Conservation (phyloP, 1,139 yeast species). For the Geotrichum europaeum region DNA sequence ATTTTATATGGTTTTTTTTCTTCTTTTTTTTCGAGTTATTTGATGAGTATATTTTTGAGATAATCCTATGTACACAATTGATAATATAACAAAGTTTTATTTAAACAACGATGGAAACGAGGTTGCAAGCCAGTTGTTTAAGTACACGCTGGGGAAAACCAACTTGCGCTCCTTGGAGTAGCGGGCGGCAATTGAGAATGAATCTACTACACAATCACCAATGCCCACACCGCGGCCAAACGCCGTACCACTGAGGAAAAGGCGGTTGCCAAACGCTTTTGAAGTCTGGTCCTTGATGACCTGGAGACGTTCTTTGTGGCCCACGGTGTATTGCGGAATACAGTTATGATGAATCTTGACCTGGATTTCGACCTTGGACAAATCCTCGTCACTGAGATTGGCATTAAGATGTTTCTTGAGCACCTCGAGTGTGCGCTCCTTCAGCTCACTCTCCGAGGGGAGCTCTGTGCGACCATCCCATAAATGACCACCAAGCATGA, state of each 20-base stretch:
- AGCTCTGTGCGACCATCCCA: constrained; percentile 37
- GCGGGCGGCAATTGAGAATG: constrained; percentile 50
- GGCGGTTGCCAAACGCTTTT: constrained; percentile 37
- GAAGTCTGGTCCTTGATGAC: constrained; percentile 36
- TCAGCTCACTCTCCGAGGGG: constrained; percentile 45
- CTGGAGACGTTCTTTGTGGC: constrained; percentile 51
- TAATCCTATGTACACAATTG: not conserved
- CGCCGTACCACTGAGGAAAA: constrained; percentile 75
- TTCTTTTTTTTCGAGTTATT: not conserved
- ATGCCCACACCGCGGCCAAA: constrained; percentile 83
- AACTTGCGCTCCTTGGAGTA: constrained; percentile 31
- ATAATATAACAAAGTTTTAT: constrained; percentile 1
- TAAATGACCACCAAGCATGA: constrained; percentile 86
- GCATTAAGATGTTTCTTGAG: constrained; percentile 48
- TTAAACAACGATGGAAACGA: constrained; percentile 21
- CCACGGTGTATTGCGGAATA: constrained; percentile 78
- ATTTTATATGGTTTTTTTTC: not conserved
- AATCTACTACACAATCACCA: constrained; percentile 73
- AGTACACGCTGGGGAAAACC: constrained; percentile 29
- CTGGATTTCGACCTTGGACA: constrained; percentile 43
- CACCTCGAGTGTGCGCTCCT: constrained; percentile 43
- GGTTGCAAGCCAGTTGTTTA: constrained; percentile 25
- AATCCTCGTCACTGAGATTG: constrained; percentile 42
- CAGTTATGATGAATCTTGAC: constrained; percentile 44
- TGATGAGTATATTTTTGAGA: not conserved